Conservation (phyloP, 176 grass and related monocot genomes). For the Carex cristatella region DNA sequence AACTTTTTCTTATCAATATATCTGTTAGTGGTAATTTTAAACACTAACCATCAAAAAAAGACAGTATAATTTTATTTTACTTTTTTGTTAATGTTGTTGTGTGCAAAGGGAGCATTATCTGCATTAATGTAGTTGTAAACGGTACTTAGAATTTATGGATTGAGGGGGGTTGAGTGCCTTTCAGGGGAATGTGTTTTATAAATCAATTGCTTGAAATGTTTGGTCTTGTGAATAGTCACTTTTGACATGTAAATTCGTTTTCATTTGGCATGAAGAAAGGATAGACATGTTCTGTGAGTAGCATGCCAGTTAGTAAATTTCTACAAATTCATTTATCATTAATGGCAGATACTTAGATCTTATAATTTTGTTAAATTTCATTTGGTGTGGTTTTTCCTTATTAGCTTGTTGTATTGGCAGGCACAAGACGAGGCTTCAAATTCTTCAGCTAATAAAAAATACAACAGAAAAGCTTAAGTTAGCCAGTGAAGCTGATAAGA, state of each 20-base stretch:
- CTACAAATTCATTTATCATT: not conserved
- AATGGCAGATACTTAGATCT: not conserved
- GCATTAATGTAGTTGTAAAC: not conserved
- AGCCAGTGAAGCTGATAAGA: conserved; percentile 58
- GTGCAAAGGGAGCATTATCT: not conserved
- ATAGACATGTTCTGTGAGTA: not conserved
- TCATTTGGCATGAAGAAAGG: not conserved
- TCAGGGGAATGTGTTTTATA: not conserved
- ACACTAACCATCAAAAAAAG: not conserved
- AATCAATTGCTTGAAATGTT: not conserved
- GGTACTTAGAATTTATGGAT: not conserved
- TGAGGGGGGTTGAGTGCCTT: not conserved
- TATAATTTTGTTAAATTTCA: not conserved
- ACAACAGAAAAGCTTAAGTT: conserved; percentile 73
- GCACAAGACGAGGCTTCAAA: conserved; percentile 60
- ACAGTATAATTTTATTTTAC: not conserved
- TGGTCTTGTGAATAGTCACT: not conserved
- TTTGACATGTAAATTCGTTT: not conserved
- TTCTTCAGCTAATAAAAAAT: conserved; percentile 69
- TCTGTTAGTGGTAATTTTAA: too few species aligned
- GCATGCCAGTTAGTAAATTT: not conserved
- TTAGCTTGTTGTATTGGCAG: conserved; percentile 33
- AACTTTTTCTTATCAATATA: too few species aligned
- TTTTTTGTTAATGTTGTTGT: not conserved
- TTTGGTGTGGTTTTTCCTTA: not conserved